phyloP scores from a whole-genome alignment of 176 grass and related monocot species.

The Elaeis guineensis region DNA sequence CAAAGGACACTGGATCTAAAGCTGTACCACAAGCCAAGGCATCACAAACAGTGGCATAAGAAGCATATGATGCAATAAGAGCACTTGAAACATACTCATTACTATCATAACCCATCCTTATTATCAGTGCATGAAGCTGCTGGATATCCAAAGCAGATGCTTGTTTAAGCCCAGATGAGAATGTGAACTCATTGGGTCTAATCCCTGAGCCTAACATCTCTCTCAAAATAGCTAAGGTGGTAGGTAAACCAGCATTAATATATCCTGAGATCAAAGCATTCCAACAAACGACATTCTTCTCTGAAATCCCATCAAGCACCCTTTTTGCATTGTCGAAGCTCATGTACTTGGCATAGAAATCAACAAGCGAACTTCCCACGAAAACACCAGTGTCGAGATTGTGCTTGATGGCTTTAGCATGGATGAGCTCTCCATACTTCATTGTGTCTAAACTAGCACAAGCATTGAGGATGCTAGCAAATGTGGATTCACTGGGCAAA shows the following conservation, averaged over 20 bases:
- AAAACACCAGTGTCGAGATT: constrained; percentile 35
- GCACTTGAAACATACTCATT: constrained; percentile 55
- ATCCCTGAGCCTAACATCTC: constrained; percentile 38
- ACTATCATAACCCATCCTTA: constrained; percentile 44
- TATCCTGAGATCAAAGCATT: constrained; percentile 51
- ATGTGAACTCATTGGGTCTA: constrained; percentile 48
- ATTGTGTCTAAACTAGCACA: constrained; percentile 24
- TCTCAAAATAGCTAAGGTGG: constrained; percentile 29
- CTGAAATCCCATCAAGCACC: constrained; percentile 28
- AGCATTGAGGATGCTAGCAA: constrained; percentile 32
- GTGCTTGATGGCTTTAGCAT: constrained; percentile 54
- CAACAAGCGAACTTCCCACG: constrained; percentile 42
- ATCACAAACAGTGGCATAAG: constrained; percentile 34
- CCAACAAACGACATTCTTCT: constrained; percentile 41
- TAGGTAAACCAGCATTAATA: constrained; percentile 21
- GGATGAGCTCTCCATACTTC: constrained; percentile 39
- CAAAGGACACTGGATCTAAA: constrained; percentile 23
- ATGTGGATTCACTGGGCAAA: constrained; percentile 39
- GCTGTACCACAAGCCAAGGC: constrained; percentile 30
- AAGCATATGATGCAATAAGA: constrained; percentile 62
- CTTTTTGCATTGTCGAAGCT: constrained; percentile 28
- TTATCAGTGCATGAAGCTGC: constrained; percentile 60
- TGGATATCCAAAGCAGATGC: constrained; percentile 28
- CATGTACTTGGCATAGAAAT: constrained; percentile 38
- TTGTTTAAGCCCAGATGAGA: constrained; percentile 55